phyloP scores from a whole-genome alignment of 805 yeast species.

The Yamadazyma tumulicola region DNA sequence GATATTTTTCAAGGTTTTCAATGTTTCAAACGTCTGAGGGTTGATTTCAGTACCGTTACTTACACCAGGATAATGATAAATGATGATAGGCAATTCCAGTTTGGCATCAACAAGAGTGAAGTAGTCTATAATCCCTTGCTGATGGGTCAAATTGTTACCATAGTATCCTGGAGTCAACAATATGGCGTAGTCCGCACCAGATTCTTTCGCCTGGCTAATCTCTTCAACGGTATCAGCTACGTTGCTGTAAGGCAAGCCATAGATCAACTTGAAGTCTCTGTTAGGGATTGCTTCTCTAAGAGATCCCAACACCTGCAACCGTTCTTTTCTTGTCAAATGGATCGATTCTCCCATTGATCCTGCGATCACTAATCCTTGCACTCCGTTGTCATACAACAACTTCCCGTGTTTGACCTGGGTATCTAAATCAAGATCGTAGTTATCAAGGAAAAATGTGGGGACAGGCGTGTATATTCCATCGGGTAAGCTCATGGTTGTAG shows the following conservation, averaged over 20 bases:
- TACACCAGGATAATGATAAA: constrained; percentile 37
- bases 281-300: constrained; percentile 30
- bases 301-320: constrained; percentile 19
- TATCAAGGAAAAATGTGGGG: constrained; percentile 26
- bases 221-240: constrained; percentile 25
- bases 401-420: constrained; percentile 30
- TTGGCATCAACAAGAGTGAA: constrained; percentile 26
- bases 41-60: constrained; percentile 27
- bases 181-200: constrained; percentile 33
- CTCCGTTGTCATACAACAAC: constrained; percentile 23
- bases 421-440: constrained; percentile 21
- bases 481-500: too few relatives aligned
- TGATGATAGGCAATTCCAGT: constrained; percentile 32
- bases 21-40: constrained; percentile 19
- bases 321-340: constrained; percentile 28
- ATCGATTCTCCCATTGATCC: constrained; percentile 42
- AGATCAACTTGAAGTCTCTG: constrained; percentile 24
- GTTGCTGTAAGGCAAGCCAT: constrained; percentile 28
- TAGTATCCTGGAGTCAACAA: constrained; percentile 34
- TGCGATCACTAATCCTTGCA: constrained; percentile 31
- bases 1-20: constrained; percentile 29
- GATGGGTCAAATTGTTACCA: constrained; percentile 27
- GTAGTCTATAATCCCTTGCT: constrained; percentile 29
- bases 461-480: constrained; percentile 30
- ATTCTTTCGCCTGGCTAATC: constrained; percentile 18